These are phyloP conservation scores for Brasenia schreberi DNA, from an alignment of 164 flowering plant genomes.

Conservation along the genomic window DNA sequence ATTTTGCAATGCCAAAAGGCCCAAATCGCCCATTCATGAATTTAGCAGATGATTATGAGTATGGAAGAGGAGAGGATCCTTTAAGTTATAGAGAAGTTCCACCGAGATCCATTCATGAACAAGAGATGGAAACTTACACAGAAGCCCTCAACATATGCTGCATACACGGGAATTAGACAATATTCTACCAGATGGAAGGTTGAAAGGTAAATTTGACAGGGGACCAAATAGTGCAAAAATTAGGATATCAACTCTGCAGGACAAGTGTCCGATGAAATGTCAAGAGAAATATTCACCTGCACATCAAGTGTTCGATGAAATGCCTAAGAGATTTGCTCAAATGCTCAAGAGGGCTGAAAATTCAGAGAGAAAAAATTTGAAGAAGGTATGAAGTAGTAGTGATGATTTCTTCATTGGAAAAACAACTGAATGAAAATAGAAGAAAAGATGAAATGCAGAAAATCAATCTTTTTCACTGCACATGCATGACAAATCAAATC, in stretches of 20 bases:
- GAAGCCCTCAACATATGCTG: slow-evolving; percentile 8
- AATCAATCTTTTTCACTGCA: no score
- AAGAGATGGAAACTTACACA: slow-evolving; percentile 7
- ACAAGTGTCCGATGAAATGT: no score
- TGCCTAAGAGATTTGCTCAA: no score
- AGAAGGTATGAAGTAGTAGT: no score
- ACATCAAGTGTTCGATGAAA: no score
- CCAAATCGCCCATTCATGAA: slow-evolving; percentile 8
- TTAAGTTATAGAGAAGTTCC: slow-evolving; percentile 11
- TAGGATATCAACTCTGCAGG: slow-evolving; percentile 6
- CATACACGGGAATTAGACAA: slow-evolving; percentile 10
- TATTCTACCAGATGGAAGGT: slow-evolving; percentile 11
- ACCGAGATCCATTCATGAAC: slow-evolving; percentile 8
- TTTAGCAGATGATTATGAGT: slow-evolving; percentile 12
- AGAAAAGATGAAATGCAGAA: no score
- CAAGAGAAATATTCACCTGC: no score
- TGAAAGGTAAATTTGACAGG: slow-evolving; percentile 8
- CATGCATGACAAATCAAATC: no score
- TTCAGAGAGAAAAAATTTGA: no score
- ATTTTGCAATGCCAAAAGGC: slow-evolving; percentile 9
- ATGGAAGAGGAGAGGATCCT: slow-evolving; percentile 14
- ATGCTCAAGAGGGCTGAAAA: no score
- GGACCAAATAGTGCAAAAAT: slow-evolving; percentile 11
- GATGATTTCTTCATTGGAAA: no score
- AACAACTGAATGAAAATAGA: no score